These are phyloP conservation scores for Aureobasidium sp. DNA, from an alignment of 2,329 filamentous ascomycete genomes.

Conservation along the genomic window DNA sequence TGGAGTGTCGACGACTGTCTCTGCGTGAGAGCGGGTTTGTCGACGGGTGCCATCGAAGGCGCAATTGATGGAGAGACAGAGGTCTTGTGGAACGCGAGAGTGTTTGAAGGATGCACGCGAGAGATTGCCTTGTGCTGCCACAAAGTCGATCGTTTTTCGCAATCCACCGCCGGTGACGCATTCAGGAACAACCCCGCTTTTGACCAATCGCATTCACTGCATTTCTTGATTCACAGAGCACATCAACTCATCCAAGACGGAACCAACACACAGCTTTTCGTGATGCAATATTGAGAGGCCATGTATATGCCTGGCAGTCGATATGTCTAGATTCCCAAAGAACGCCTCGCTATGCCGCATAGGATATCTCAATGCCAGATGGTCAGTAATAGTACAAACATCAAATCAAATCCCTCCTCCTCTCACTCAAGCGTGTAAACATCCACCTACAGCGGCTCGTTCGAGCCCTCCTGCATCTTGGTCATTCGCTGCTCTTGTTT, in stretches of 20 bases:
- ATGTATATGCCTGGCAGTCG: neutral
- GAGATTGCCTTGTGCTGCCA: neutral
- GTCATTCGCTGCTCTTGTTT: conserved; percentile 21
- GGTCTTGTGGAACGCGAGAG: neutral
- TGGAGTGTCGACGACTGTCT: conserved; percentile 50
- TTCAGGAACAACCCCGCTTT: neutral
- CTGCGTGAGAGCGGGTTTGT: conserved; percentile 11
- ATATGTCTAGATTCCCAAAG: neutral
- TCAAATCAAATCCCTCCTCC: neutral
- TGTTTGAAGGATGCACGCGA: neutral
- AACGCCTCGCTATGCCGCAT: conserved; percentile 13
- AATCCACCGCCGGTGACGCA: neutral
- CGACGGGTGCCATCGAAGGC: conserved; percentile 5
- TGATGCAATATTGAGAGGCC: conserved; percentile 4
- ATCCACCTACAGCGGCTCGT: neutral
- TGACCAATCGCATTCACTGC: neutral
- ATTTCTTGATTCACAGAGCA: neutral
- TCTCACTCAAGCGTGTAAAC: no score
- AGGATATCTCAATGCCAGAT: conserved; percentile 11
- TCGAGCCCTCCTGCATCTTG: conserved; percentile 17
- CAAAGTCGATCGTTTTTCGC: conserved; percentile 7
- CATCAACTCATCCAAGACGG: neutral
- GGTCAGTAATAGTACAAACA: conserved; percentile 12
- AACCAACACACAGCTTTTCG: neutral
- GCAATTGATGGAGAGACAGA: neutral